A percentile compares a stretch with the other conserved stretches of the same genome.
phyloP scores from a whole-genome alignment of 2,329 filamentous ascomycete species.

The Fusarium chaquense region DNA sequence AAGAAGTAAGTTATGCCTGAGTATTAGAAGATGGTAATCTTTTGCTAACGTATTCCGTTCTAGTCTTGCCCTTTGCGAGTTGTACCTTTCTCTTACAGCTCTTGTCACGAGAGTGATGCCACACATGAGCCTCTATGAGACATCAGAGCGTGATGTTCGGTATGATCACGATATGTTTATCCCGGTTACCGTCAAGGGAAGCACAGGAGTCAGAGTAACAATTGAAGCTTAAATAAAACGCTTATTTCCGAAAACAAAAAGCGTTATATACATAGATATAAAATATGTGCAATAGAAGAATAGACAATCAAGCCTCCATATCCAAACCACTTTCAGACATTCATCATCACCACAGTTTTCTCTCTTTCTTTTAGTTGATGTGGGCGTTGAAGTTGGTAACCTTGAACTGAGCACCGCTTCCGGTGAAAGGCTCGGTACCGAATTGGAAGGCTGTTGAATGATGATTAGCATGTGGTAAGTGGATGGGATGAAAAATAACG shows the following conservation, averaged over 20 bases:
- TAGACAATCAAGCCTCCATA: not conserved
- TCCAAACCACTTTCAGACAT: not conserved
- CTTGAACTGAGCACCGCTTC: conserved; percentile 9
- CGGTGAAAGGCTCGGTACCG: conserved; percentile 23
- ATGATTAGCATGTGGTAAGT: not conserved
- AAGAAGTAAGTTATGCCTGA: conserved; percentile 10
- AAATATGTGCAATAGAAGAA: conserved; percentile 19
- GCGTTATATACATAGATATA: not conserved
- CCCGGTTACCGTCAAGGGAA: conserved; percentile 3
- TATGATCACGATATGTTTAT: conserved; percentile 33
- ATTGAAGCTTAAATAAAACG: not conserved
- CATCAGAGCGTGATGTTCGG: conserved; percentile 7
- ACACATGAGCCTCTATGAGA: conserved; percentile 14
- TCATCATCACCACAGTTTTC: not conserved
- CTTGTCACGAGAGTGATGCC: conserved; percentile 17
- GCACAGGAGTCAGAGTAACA: conserved; percentile 13
- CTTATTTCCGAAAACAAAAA: not conserved
- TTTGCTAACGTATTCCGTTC: not conserved
- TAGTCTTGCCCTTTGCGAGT: conserved; percentile 19
- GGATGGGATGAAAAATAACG: not conserved
- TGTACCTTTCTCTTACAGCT: conserved; percentile 23
- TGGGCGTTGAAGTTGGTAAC: conserved; percentile 26
- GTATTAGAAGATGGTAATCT: fast-evolving
- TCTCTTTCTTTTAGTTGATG: not conserved
- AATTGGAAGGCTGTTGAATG: conserved; percentile 12